Percentiles rank a stretch among this genome's conserved stretches.
phyloP scores from a whole-genome alignment of 345 rosid genomes.

The Sisymbrium irio region DNA sequence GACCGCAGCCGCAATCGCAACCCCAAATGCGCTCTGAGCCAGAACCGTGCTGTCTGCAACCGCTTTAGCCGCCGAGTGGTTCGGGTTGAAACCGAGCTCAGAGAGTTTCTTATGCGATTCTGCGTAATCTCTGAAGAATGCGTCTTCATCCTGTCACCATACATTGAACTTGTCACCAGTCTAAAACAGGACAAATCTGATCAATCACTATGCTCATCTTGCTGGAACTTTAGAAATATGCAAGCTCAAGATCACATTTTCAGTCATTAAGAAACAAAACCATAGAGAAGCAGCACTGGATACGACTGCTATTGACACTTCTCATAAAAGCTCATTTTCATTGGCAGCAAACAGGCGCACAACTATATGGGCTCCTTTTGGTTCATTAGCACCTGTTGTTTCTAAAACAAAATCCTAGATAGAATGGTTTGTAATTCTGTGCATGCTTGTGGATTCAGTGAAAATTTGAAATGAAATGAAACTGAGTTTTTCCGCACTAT shows the following conservation, averaged over 20 bases:
- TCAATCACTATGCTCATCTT: neutral
- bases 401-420: neutral
- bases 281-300: neutral
- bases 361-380: too few species aligned
- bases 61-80: conserved; percentile 42
- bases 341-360: neutral
- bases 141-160: conserved; percentile 73
- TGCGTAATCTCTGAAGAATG: conserved; percentile 74
- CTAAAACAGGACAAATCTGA: neutral
- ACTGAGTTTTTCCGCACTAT: neutral
- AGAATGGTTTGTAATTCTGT: neutral
- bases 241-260: neutral
- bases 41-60: conserved; percentile 49
- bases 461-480: neutral
- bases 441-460: neutral
- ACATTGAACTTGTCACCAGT: neutral
- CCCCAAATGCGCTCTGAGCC: conserved; percentile 84
- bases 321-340: neutral
- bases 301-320: neutral
- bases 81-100: conserved; percentile 69
- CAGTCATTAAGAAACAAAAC: neutral
- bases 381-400: neutral
- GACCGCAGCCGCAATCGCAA: conserved; percentile 77
- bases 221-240: neutral
- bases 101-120: conserved; percentile 86